phyloP scores from a whole-genome alignment of 371 early-diverging fungal species.

The Chytridium lagenaria region DNA sequence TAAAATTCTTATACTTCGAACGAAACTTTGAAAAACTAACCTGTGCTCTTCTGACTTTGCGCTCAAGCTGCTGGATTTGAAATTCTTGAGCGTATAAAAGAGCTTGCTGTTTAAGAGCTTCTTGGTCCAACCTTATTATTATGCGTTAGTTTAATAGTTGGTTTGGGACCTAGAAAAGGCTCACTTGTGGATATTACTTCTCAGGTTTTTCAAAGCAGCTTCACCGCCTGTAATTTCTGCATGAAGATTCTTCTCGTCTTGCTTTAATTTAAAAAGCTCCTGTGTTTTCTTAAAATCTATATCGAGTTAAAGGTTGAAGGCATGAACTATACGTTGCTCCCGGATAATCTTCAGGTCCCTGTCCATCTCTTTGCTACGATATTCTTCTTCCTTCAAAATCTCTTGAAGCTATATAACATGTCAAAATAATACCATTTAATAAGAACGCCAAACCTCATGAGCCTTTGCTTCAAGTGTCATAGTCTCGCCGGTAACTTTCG shows the following conservation, averaged over 20 bases:
- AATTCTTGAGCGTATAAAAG: constrained; percentile 63
- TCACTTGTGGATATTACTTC: constrained; percentile 51
- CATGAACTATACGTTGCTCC: constrained; percentile 51
- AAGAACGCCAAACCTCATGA: constrained; percentile 47
- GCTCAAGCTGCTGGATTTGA: constrained; percentile 64
- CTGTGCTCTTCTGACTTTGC: constrained; percentile 62
- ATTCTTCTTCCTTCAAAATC: constrained; percentile 55
- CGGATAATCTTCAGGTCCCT: constrained; percentile 54
- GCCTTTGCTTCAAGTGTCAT: constrained; percentile 55
- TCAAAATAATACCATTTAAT: background rate
- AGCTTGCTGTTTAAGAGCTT: constrained; percentile 59
- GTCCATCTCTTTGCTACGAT: constrained; percentile 55
- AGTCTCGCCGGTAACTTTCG: constrained; percentile 46
- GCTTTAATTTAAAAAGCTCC: constrained; percentile 54
- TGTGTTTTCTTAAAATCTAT: constrained; percentile 62
- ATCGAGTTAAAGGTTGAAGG: too few species aligned
- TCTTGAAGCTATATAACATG: constrained; percentile 49
- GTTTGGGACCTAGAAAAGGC: background rate
- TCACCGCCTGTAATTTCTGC: constrained; percentile 60
- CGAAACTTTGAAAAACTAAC: too few species aligned
- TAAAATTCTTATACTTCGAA: too few species aligned
- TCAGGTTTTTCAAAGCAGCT: constrained; percentile 54
- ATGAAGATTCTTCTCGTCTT: constrained; percentile 58
- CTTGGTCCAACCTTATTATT: constrained; percentile 54
- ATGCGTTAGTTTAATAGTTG: background rate